Evolutionary conservation across 2,329 filamentous ascomycete species (phyloP).

Genomic region (Botrytis sinoallii): DNA sequence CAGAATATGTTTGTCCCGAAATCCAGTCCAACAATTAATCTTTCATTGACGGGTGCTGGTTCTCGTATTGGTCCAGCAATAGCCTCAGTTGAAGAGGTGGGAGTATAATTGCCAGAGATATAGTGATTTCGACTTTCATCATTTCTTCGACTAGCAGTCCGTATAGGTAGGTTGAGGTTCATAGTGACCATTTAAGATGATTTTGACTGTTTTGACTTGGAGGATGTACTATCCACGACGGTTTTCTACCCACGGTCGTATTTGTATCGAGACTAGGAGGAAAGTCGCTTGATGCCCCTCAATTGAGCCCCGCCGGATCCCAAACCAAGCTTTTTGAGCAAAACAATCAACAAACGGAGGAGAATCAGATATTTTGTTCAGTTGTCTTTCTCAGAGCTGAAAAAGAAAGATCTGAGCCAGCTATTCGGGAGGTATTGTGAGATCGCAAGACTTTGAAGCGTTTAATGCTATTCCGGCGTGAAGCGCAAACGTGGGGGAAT

Average conservation of each 20-base stretch:
- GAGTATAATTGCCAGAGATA: constrained; percentile 42
- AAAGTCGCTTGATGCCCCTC: constrained; percentile 13
- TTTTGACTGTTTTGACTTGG: neutral
- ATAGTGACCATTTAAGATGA: constrained; percentile 26
- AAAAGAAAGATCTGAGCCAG: neutral
- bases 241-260: neutral
- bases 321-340: neutral
- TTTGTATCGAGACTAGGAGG: constrained; percentile 1
- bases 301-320: constrained; percentile 3
- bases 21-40: constrained; percentile 74
- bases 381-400: neutral
- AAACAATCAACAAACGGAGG: neutral
- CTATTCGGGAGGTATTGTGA: neutral
- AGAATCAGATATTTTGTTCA: neutral
- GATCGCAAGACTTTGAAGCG: neutral
- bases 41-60: constrained; percentile 53
- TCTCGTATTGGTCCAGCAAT: constrained; percentile 60
- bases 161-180: constrained; percentile 38
- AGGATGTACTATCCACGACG: constrained; percentile 22
- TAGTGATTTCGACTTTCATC: constrained; percentile 37
- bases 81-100: constrained; percentile 57
- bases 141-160: constrained; percentile 32
- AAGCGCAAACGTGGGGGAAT: neutral
- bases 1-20: constrained; percentile 85
- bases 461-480: neutral